Conservation (phyloP, 2,329 filamentous ascomycete genomes). For the Torrubiella hemipterigena region DNA sequence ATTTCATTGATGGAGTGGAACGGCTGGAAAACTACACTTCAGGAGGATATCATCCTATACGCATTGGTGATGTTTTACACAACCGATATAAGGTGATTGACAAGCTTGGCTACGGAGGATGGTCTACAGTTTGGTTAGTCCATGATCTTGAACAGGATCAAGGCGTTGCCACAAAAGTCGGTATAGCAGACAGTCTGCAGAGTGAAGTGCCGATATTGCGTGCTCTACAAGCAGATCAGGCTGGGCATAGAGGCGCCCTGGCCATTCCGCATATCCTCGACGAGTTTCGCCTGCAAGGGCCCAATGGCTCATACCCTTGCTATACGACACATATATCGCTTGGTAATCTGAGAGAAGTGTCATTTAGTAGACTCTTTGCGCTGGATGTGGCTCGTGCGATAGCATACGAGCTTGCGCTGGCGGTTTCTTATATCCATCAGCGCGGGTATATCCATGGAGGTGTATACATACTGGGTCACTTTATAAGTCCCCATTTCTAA, state of each 20-base stretch:
- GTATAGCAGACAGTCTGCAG: conserved; percentile 4
- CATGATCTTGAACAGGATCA: conserved; percentile 2
- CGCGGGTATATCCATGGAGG: conserved; percentile 5
- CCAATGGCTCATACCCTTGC: conserved; percentile 3
- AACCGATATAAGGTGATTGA: conserved; percentile 8
- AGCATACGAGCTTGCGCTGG: conserved; percentile 2
- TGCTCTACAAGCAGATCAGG: not conserved
- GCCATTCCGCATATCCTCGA: conserved; percentile 2
- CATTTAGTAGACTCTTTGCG: conserved; percentile 1
- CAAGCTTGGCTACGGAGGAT: conserved; percentile 7
- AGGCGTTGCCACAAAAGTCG: conserved; percentile 5
- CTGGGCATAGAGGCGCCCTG: not conserved
- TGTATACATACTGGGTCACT: not conserved
- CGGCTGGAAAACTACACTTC: not conserved
- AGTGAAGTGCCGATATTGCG: conserved; percentile 1
- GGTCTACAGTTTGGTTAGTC: conserved; percentile 8
- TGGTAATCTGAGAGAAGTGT: conserved; percentile 1
- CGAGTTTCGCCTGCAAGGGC: not conserved
- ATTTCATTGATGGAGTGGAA: not conserved
- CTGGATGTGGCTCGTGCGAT: conserved; percentile 4
- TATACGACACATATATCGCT: conserved; percentile 1
- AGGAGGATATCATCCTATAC: conserved; percentile 6
- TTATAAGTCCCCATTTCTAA: not conserved
- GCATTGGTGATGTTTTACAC: conserved; percentile 4
- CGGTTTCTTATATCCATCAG: conserved; percentile 5